Evolutionary conservation across 176 grass and related monocot genomes (phyloP), one percentile per base, ranked within the genome.

Genomic region (Metroxylon sagu): DNA sequence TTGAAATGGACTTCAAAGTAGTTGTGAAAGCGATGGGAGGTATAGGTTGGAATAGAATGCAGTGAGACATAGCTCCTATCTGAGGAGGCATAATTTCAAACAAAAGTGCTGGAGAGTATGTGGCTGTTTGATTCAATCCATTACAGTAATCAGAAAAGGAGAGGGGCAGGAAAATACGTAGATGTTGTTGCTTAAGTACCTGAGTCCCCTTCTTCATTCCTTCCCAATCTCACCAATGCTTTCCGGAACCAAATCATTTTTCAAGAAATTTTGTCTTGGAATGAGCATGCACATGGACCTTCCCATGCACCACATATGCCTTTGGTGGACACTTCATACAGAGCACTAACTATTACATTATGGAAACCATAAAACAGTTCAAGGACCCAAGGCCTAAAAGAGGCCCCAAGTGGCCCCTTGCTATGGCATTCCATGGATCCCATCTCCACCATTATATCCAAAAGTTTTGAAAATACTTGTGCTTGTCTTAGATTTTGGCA

Each of bases 141-240:
- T 89, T 75, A 62, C 67, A 18, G 65, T 85, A 89, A 89, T 95
- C 85, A 89, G 7, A 80, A 67, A 58, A 49, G 56, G 15, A 4
- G 53, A 49, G 64, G 55, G 53, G 18, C 39, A 25, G 4, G 14
- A 53, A 4, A 15, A 43, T 43, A 43, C 35, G 35, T 43, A 43
- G 35, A 12, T 43, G 8, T 43, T 43, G 12, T 43, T 43, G 35
- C 12, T 43, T 6, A 3, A 12, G 35, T 43, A 12, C 35, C 35
- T 78, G 19, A 83, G 16, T 26, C 79, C 26, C 14, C 26, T 51
- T 4, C 49, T 51, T 23, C 56, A n/a, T 19, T 53, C 18, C 52
- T 16, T 6, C 16, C 53, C 53, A 55, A 21, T 55, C 18, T 55
- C 18, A 55, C 18, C 53, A 3, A 21, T 21, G 12, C n/a, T 21